Conservation (phyloP, 1,139 yeast species). For the Taphrina communis region DNA sequence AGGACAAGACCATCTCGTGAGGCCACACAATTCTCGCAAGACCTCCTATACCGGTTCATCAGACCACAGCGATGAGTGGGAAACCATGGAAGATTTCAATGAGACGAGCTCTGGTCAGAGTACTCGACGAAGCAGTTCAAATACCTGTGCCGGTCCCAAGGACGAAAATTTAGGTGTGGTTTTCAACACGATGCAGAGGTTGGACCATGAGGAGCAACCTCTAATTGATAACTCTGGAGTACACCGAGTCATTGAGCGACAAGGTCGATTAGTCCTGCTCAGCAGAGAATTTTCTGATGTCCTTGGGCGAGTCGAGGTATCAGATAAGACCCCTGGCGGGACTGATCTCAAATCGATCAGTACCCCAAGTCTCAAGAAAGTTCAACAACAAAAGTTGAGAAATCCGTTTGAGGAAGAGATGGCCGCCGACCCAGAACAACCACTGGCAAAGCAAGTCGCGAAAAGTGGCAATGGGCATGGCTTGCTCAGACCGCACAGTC, state of each 20-base stretch:
- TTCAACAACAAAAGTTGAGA: constrained; percentile 39
- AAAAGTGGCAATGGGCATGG: background rate
- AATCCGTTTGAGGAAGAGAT: constrained; percentile 44
- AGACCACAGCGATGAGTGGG: constrained; percentile 39
- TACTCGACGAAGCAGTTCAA: constrained; percentile 10
- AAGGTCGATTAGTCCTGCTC: constrained; percentile 48
- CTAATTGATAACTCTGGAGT: constrained; percentile 51
- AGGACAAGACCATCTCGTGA: background rate
- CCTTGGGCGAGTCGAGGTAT: constrained; percentile 28
- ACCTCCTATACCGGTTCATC: constrained; percentile 4
- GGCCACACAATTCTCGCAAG: background rate
- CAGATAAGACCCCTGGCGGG: constrained; percentile 26
- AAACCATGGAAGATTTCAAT: constrained; percentile 29
- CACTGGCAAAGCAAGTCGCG: background rate
- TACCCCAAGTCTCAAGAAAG: constrained; percentile 22
- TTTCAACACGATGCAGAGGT: constrained; percentile 47
- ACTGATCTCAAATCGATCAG: constrained; percentile 18
- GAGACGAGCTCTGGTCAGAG: background rate
- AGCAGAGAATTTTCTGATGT: constrained; percentile 49
- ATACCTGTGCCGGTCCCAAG: constrained; percentile 1
- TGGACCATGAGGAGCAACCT: constrained; percentile 51
- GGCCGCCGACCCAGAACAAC: background rate
- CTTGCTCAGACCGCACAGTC: constrained; percentile 15
- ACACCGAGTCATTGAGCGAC: constrained; percentile 48
- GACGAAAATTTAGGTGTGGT: constrained; percentile 18